Conservation (phyloP, 108 stramenopile species). For the Nitzschia putrida region DNA sequence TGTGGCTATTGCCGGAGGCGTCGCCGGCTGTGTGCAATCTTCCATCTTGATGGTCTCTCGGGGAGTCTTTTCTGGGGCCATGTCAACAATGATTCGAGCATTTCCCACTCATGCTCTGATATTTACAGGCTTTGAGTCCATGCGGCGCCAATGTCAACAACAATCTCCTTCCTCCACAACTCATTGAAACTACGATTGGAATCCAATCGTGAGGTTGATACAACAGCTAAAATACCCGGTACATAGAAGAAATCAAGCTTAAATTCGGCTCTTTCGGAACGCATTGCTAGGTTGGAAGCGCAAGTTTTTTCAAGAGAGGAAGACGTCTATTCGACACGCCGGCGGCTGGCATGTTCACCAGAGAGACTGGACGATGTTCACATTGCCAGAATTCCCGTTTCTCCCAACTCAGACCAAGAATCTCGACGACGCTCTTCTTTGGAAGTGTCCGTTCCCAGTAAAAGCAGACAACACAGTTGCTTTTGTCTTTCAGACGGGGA, state of each 20-base stretch:
- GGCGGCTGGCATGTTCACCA: too few species aligned
- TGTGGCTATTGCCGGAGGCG: conserved; percentile 30
- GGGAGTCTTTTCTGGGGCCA: neutral
- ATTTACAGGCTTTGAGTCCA: conserved; percentile 35
- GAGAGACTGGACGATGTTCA: too few species aligned
- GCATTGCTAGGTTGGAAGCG: conserved; percentile 28
- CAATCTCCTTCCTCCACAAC: too few species aligned
- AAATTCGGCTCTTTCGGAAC: too few species aligned
- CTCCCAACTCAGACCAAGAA: conserved; percentile 6
- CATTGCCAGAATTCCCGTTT: conserved; percentile 2
- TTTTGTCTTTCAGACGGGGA: conserved; percentile 39
- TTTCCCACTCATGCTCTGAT: conserved; percentile 41
- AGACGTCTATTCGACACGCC: too few species aligned
- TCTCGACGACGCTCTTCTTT: too few species aligned
- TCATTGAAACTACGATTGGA: too few species aligned
- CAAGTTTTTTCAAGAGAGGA: conserved; percentile 5
- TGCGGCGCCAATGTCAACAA: neutral
- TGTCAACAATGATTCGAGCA: conserved; percentile 16
- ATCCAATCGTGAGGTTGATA: too few species aligned
- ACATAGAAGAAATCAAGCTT: neutral
- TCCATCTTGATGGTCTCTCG: neutral
- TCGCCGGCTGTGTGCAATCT: conserved; percentile 30
- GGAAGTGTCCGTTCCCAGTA: too few species aligned
- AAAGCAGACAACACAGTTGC: neutral
- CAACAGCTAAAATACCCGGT: too few species aligned